These are phyloP conservation scores for Porogramme epimiltina DNA, from an alignment of 1,284 basidiomycete genomes.

Conservation along the genomic window DNA sequence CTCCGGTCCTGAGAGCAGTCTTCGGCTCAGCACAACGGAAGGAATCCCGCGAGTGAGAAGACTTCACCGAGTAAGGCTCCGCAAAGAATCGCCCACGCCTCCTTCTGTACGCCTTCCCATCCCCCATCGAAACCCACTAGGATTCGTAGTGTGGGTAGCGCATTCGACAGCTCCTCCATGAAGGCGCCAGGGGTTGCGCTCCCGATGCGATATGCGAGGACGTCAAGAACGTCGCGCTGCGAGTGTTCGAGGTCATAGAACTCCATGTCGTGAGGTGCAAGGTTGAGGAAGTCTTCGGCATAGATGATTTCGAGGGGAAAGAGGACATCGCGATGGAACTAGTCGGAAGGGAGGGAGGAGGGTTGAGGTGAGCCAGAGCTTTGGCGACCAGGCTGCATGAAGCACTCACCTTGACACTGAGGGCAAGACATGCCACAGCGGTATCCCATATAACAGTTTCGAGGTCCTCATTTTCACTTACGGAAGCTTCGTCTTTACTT, in stretches of 20 bases:
- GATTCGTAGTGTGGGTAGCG: constrained; percentile 49
- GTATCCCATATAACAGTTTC: constrained; percentile 52
- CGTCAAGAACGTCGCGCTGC: constrained; percentile 56
- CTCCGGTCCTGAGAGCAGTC: constrained; percentile 44
- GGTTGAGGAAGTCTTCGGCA: constrained; percentile 46
- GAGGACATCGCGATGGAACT: constrained; percentile 68
- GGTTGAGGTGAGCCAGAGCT: neutral
- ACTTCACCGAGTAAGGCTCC: constrained; percentile 44
- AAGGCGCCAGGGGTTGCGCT: constrained; percentile 55
- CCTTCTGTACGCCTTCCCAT: constrained; percentile 46
- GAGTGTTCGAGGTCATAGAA: constrained; percentile 56
- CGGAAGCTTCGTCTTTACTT: neutral
- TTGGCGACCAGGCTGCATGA: neutral
- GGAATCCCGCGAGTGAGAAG: neutral
- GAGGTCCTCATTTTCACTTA: constrained; percentile 3
- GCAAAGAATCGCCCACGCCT: constrained; percentile 53
- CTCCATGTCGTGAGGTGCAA: constrained; percentile 48
- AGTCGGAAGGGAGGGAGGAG: no score
- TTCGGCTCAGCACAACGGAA: neutral
- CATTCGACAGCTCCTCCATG: constrained; percentile 58
- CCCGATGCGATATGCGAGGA: constrained; percentile 50
- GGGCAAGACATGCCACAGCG: constrained; percentile 53
- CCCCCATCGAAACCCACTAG: constrained; percentile 40
- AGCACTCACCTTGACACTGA: constrained; percentile 62
- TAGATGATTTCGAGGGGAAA: constrained; percentile 53